Conservation (phyloP, 1,284 basidiomycete genomes). For the Athelia psychrophila region DNA sequence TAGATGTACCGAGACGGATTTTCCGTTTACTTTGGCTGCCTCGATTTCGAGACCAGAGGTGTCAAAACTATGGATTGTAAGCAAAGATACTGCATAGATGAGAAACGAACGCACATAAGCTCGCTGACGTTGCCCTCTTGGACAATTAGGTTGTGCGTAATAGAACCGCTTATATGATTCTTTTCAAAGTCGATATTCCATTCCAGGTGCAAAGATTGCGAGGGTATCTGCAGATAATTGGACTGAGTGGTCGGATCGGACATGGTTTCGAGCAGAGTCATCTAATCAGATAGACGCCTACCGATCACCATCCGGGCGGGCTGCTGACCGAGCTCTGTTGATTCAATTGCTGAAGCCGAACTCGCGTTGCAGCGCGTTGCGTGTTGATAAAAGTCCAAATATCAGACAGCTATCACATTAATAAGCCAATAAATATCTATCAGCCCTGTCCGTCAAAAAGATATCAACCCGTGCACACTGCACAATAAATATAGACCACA, state of each 20-base stretch:
- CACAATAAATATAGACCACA: too few relatives aligned
- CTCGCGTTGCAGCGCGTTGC: too few relatives aligned
- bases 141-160: slow-evolving; percentile 63
- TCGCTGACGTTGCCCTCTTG: slow-evolving; percentile 56
- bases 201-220: slow-evolving; percentile 71
- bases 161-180: slow-evolving; percentile 69
- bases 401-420: too few relatives aligned
- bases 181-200: slow-evolving; percentile 83
- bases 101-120: slow-evolving; percentile 50
- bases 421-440: too few relatives aligned
- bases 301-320: neutral
- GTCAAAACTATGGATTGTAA: slow-evolving; percentile 29
- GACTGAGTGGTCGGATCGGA: slow-evolving; percentile 75
- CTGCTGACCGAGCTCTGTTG: neutral
- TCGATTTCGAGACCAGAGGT: slow-evolving; percentile 71
- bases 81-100: slow-evolving; percentile 3
- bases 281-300: slow-evolving; percentile 1
- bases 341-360: too few relatives aligned
- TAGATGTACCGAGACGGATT: slow-evolving; percentile 37
- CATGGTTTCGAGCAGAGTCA: neutral
- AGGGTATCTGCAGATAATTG: slow-evolving; percentile 72
- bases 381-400: too few relatives aligned
- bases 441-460: too few relatives aligned
- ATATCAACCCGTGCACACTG: too few relatives aligned
- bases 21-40: slow-evolving; percentile 53